These are phyloP conservation scores for Leccinum insigne DNA, from an alignment of 1,284 basidiomycete species.

Conservation along the genomic window DNA sequence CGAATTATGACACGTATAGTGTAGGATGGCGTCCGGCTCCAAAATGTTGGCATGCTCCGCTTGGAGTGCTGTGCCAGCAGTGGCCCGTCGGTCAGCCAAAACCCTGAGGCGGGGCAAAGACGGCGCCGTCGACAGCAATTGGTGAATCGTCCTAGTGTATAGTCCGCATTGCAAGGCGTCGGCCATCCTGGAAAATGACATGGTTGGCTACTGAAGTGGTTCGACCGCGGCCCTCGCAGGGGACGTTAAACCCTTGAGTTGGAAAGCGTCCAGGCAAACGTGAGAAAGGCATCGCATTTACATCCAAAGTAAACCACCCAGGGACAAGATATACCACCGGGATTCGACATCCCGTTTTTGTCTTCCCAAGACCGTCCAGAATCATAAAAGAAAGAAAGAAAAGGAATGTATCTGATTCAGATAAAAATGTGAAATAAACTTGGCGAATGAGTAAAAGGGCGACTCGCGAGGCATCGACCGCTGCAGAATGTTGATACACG, in stretches of 20 bases:
- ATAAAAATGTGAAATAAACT: neutral
- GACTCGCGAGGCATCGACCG: neutral
- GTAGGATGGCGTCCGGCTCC: too few species aligned
- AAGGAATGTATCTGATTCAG: neutral
- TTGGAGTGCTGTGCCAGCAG: neutral
- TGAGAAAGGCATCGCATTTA: neutral
- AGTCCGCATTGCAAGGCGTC: neutral
- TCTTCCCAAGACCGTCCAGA: neutral
- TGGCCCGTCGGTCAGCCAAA: neutral
- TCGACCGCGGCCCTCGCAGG: neutral
- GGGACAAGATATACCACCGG: neutral
- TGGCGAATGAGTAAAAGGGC: neutral
- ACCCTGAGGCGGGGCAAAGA: neutral
- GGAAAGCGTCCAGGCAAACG: neutral
- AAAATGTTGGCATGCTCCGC: neutral
- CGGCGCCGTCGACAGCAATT: too few species aligned
- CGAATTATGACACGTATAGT: neutral
- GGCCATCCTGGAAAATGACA: neutral
- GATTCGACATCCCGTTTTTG: neutral
- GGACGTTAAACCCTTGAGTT: neutral
- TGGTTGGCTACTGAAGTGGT: neutral
- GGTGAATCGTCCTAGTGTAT: neutral
- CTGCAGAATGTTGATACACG: constrained; percentile 22
- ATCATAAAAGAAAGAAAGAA: neutral
- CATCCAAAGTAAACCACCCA: neutral